Evolutionary conservation across 106 monocot species (phyloP).

Genomic region (Alisma plantagoaquatica): DNA sequence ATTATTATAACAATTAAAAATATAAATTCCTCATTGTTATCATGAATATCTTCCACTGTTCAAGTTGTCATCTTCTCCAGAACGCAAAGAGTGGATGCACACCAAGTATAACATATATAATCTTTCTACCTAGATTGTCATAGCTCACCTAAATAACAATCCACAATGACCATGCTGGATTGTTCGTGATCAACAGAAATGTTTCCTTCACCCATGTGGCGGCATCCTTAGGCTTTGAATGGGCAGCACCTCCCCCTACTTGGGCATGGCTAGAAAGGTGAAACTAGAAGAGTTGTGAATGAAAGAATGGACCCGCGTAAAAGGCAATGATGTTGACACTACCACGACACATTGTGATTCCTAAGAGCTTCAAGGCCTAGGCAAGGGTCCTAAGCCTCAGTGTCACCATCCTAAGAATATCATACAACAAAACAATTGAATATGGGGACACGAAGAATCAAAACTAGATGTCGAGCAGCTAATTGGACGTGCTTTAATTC

Average conservation of each 20-base stretch:
- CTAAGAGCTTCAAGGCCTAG: constrained; percentile 30
- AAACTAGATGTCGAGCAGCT: no score
- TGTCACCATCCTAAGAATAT: constrained; percentile 39
- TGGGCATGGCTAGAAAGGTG: constrained; percentile 7
- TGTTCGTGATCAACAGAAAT: constrained; percentile 18
- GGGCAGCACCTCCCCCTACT: not conserved
- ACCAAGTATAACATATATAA: no score
- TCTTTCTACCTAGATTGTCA: no score
- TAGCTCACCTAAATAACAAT: constrained; percentile 10
- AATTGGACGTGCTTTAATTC: no score
- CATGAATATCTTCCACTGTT: no score
- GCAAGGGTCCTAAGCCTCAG: constrained; percentile 30
- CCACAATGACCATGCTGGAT: constrained; percentile 15
- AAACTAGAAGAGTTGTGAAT: constrained; percentile 8
- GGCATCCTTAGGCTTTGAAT: not conserved
- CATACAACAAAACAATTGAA: no score
- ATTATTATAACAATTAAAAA: no score
- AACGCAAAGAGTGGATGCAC: no score
- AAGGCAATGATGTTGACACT: constrained; percentile 40
- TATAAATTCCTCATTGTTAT: no score
- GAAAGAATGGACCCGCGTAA: constrained; percentile 22
- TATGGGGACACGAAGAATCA: not conserved
- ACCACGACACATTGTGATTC: constrained; percentile 30
- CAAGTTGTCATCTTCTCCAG: no score
- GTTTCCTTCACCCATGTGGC: constrained; percentile 27